Evolutionary conservation across 108 stramenopile species (phyloP), one percentile per base, ranked within the genome.

Genomic region (Poteriospumella lacustris): DNA sequence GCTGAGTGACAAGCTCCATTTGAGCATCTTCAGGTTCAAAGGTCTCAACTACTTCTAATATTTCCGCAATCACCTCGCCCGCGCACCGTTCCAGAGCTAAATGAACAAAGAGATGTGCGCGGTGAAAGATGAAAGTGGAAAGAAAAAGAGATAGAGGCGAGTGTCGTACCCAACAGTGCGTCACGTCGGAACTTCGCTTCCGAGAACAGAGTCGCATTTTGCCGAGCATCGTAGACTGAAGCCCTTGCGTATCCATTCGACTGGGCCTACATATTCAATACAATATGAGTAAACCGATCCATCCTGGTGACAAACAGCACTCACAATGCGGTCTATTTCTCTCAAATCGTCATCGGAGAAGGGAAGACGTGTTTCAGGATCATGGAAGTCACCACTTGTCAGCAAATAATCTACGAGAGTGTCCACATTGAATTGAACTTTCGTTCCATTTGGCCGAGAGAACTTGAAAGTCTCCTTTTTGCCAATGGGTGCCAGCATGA

Each of bases 371-470:
- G 69, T 78, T 36, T 78, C 78, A 0, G 78, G 78, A 31, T 78
- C 78, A 9, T 43, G n/a, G 26, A 78, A 78, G 34, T 78, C 67
- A 28, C 78, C 78, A 33, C 58, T 44, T 0, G 69, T 38, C 1
- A 78, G 68, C 19, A 78, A 31, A 26, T 78, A 78, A 31, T 78
- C 78, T 3, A 78, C 68, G 36, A 78, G 24, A 28, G 62, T 1
- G 36, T 29, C 24, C 1, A 78, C 68, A 69, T 29, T 0, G 68
- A 68, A 78, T 19, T 34, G 67, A 40, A 73, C 78, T 5, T 24
- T 28, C 12, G 75, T 64, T 24, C 83, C 83, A 58, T 84, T 84
- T 0, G 83, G 83, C 29, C 83, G 75, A 34, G 39, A 56, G 60
- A 83, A 84, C 42, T 43, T 39, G 42, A 70, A 70, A 9, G 9